These are phyloP conservation scores for Saccharata proteae DNA, from an alignment of 2,329 filamentous ascomycete genomes.

Conservation along the genomic window DNA sequence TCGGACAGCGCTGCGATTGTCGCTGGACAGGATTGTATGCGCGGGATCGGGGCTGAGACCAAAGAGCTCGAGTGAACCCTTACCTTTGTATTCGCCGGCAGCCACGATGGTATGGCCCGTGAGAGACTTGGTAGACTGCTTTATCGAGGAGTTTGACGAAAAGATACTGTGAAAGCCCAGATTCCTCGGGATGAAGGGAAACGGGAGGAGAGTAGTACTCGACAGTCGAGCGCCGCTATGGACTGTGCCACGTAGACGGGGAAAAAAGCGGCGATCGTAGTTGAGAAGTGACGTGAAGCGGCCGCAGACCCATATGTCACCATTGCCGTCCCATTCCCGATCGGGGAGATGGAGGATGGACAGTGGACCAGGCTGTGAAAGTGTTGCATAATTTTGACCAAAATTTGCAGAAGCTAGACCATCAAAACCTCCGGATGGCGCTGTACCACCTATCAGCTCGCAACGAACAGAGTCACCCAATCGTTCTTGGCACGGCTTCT, in stretches of 20 bases:
- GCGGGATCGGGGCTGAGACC: constrained; percentile 38
- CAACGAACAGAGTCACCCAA: constrained; percentile 12
- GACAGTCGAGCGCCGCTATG: constrained; percentile 75
- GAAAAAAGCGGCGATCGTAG: constrained; percentile 81
- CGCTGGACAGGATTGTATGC: constrained; percentile 18
- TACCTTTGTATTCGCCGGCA: constrained; percentile 82
- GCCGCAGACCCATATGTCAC: constrained; percentile 79
- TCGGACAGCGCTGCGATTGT: constrained; percentile 14
- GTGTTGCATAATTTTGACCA: constrained; percentile 45
- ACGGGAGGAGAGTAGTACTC: constrained; percentile 56
- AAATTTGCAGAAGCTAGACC: constrained; percentile 16
- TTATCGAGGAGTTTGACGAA: constrained; percentile 39
- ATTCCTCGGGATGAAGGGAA: constrained; percentile 52
- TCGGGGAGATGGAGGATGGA: constrained; percentile 67
- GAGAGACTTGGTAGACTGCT: too few relatives aligned
- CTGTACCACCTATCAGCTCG: constrained; percentile 18
- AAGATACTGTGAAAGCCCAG: constrained; percentile 42
- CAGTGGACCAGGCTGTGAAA: constrained; percentile 70
- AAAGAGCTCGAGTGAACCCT: constrained; percentile 84
- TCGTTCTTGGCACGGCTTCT: constrained; percentile 13
- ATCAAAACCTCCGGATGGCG: constrained; percentile 17
- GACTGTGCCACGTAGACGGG: constrained; percentile 62
- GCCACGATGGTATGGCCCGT: constrained; percentile 59
- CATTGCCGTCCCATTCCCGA: constrained; percentile 46
- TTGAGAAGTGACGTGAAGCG: constrained; percentile 80